Base-by-base conservation (phyloP, 768 basidiomycete genomes). In the Boletus reticulatus region DNA sequence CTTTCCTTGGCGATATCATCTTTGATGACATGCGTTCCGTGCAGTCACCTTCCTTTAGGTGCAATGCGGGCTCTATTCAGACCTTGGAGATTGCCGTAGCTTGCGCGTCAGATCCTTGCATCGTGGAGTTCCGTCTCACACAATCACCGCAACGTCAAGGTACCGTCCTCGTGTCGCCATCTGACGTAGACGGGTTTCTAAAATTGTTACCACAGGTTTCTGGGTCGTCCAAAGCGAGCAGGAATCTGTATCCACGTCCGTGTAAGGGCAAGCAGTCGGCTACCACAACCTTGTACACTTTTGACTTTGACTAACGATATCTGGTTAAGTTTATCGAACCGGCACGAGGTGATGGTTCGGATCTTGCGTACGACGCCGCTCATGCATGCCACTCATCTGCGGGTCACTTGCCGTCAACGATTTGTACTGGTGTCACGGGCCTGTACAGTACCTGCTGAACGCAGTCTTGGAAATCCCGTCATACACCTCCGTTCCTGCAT, bases 61-160 rank as follows among this genome's bases (percentile, higher is more conserved):
- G 64, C 12, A 13, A 42, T 6, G 34, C 46, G 17, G 65, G 59
- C 4, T 64, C 65, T 17, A 37, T 64, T 24, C 58, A 64, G 50
- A 64, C 56, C 19, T 54, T 65, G 12, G 64, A 65, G 48, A 58
- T 65, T 36, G 58, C 61, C 36, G n/a, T 65, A 34, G 62, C 56
- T 4, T 64, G 64, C 37, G 22, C 50, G 12, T 64, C 62, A 4
- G 65, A 64, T 24, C 62, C 65, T 13, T 65, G 64, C 52, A 51
- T 58, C 12, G 52, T 67, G 62, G 64, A 67, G 34, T 64, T 67
- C 27, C 52, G 52, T 7, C 54, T 65, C 11, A 61, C 22, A 9
- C 49, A 31, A 27, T 58, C 54, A n/a, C 65, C 62, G 13, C 56
- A 42, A 27, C 60, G 50, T 20, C 64, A 67, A 64, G 64, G 64